Conservation (phyloP, 352 stramenopile genomes). For the Pythium brachiatum region DNA sequence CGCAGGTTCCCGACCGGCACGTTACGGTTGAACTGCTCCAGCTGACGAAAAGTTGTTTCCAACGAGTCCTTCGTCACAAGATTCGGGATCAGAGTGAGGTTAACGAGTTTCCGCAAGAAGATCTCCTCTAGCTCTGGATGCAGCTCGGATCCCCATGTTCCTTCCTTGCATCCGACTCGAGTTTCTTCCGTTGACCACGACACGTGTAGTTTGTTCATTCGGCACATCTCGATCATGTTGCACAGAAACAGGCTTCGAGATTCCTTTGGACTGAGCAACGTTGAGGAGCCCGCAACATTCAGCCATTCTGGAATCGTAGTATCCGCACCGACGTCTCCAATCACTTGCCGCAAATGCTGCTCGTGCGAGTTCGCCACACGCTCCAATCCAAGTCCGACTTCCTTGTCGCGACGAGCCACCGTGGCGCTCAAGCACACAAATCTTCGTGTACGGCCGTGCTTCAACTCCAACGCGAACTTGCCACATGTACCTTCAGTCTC, state of each 20-base stretch:
- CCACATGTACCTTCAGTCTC: conserved; percentile 59
- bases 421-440: conserved; percentile 71
- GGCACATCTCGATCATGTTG: conserved; percentile 88
- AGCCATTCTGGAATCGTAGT: conserved; percentile 60
- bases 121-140: conserved; percentile 85
- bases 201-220: conserved; percentile 87
- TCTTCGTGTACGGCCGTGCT: conserved; percentile 73
- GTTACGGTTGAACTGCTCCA: conserved; percentile 89
- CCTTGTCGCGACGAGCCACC: conserved; percentile 62
- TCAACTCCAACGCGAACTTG: conserved; percentile 85
- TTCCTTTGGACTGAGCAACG: conserved; percentile 75
- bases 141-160: conserved; percentile 77
- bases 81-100: conserved; percentile 76
- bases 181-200: conserved; percentile 87
- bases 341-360: conserved; percentile 64
- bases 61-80: conserved; percentile 77
- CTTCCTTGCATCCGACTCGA: conserved; percentile 82
- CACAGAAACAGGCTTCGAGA: conserved; percentile 74
- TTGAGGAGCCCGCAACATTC: conserved; percentile 67
- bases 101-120: conserved; percentile 77
- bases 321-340: conserved; percentile 71
- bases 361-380: conserved; percentile 51
- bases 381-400: conserved; percentile 72
- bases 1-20: conserved; percentile 67
- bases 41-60: conserved; percentile 65